phyloP scores from a whole-genome alignment of 2,329 filamentous ascomycete genomes.

The Catunica adiposa region DNA sequence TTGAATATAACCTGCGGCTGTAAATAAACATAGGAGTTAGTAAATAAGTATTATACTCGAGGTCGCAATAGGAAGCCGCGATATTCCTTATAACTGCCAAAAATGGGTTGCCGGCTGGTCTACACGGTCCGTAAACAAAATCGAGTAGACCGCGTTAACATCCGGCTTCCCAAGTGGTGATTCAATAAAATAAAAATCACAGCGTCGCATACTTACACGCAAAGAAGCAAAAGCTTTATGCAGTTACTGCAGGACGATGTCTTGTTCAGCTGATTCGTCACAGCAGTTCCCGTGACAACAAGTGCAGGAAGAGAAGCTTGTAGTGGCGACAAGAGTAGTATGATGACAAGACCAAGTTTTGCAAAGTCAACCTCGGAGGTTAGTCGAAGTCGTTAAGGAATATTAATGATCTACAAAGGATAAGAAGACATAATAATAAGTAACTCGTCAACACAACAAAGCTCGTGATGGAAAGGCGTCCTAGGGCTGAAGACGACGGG shows the following conservation, averaged over 20 bases:
- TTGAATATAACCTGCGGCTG: too few species aligned
- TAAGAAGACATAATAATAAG: not conserved
- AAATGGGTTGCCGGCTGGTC: too few species aligned
- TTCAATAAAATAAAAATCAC: not conserved
- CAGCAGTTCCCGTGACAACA: not conserved
- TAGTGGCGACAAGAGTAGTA: not conserved
- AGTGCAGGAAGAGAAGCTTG: not conserved
- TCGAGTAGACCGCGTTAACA: not conserved
- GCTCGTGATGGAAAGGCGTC: too few species aligned
- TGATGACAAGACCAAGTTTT: not conserved
- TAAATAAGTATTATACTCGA: too few species aligned
- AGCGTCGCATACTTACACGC: not conserved
- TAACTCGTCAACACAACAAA: not conserved
- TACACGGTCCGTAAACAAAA: not conserved
- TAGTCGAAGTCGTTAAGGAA: not conserved
- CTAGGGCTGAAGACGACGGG: not conserved
- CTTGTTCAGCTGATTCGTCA: not conserved
- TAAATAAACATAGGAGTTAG: too few species aligned
- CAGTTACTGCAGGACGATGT: not conserved
- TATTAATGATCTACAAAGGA: not conserved
- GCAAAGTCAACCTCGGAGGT: too few species aligned
- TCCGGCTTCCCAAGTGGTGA: not conserved
- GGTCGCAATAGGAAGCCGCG: too few species aligned
- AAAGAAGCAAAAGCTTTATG: not conserved
- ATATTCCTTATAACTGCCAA: too few species aligned